phyloP scores from a whole-genome alignment of 2,329 filamentous ascomycete species.

The Knufia fluminis region DNA sequence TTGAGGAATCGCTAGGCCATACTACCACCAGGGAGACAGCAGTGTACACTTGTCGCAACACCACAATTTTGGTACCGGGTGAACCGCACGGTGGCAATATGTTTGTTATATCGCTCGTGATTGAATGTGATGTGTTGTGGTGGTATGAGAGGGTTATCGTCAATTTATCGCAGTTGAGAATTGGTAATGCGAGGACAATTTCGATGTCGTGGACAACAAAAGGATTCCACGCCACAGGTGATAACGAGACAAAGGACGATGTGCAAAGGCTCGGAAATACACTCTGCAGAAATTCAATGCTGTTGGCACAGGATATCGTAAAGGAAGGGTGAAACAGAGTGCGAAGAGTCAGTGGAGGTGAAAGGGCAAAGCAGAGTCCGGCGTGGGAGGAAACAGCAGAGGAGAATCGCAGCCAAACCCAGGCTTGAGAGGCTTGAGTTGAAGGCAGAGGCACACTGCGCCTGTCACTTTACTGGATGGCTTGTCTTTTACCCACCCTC shows the following conservation, averaged over 20 bases:
- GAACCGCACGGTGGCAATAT: not conserved
- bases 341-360: not conserved
- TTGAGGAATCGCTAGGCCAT: not conserved
- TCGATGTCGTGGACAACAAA: not conserved
- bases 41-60: constrained; percentile 2
- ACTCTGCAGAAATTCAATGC: not conserved
- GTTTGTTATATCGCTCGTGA: not conserved
- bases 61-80: not conserved
- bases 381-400: not conserved
- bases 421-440: not conserved
- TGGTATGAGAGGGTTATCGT: not conserved
- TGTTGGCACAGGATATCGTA: not conserved
- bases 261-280: not conserved
- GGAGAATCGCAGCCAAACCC: not conserved
- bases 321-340: not conserved
- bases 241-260: not conserved
- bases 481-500: too few species aligned
- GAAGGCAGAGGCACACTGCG: not conserved
- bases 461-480: not conserved
- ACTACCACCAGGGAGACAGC: not conserved
- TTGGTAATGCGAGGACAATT: not conserved
- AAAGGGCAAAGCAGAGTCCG: not conserved
- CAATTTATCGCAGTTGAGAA: not conserved
- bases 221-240: not conserved
- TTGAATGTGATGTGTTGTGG: not conserved